Evolutionary conservation across 192 early-diverging fungal genomes (phyloP).

Genomic region (Borealophlyctis nickersoniae): DNA sequence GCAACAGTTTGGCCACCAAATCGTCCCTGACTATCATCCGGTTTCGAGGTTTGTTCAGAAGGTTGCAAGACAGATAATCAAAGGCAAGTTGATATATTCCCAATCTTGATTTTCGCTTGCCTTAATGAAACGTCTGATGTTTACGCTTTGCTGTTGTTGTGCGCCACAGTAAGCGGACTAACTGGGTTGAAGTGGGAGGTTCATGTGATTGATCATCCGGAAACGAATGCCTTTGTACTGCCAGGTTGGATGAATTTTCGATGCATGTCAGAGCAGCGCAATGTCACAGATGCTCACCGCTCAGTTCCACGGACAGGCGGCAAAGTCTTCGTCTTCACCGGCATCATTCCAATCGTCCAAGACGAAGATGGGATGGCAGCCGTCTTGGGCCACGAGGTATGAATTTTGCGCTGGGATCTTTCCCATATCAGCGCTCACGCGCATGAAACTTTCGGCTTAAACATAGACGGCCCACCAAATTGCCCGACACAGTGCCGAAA

Average conservation of each 20-base stretch:
- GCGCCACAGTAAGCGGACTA: slow-evolving; percentile 49
- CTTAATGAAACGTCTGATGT: not conserved
- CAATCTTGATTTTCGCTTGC: not conserved
- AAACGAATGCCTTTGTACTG: slow-evolving; percentile 91
- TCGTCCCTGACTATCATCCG: slow-evolving; percentile 69
- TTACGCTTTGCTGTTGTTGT: no score
- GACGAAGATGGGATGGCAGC: slow-evolving; percentile 89
- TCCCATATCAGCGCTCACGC: slow-evolving; percentile 3
- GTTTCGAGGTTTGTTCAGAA: slow-evolving; percentile 60
- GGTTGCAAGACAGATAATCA: slow-evolving; percentile 71
- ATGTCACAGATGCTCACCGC: not conserved
- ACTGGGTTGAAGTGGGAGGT: slow-evolving; percentile 81
- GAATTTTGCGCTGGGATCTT: not conserved
- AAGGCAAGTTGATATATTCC: slow-evolving; percentile 34
- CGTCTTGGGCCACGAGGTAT: slow-evolving; percentile 83
- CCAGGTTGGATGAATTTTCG: slow-evolving; percentile 71
- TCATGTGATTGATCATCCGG: slow-evolving; percentile 77
- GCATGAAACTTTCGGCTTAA: slow-evolving; percentile 6
- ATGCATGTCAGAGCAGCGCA: not conserved
- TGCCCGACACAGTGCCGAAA: slow-evolving; percentile 88
- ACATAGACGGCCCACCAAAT: slow-evolving; percentile 78
- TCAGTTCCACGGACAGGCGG: slow-evolving; percentile 42
- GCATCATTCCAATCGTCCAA: slow-evolving; percentile 74
- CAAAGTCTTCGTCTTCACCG: slow-evolving; percentile 97
- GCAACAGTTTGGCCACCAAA: slow-evolving; percentile 53